Evolutionary conservation across 2,329 filamentous ascomycete genomes (phyloP).

Genomic region (Colletotrichum sp.): DNA sequence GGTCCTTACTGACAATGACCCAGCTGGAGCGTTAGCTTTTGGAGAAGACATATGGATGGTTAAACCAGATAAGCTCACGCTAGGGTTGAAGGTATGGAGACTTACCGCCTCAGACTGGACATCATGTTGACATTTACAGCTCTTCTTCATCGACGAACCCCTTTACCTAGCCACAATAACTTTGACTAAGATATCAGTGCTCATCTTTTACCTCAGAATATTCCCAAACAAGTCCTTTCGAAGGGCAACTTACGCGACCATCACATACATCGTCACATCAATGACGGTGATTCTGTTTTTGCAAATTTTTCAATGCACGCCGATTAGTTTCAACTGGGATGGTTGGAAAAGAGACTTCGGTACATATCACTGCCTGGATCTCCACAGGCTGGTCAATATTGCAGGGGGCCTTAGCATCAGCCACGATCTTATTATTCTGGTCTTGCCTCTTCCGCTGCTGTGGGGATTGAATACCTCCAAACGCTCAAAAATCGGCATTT

Average conservation of each 20-base stretch:
- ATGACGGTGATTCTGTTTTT: conserved; percentile 33
- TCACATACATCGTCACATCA: conserved; percentile 28
- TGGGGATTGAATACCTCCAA: conserved; percentile 30
- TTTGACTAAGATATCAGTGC: conserved; percentile 35
- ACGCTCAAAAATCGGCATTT: conserved; percentile 30
- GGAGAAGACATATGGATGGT: conserved; percentile 45
- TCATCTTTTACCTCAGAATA: conserved; percentile 37
- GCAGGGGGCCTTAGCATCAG: conserved; percentile 35
- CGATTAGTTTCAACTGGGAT: conserved; percentile 35
- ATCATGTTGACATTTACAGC: conserved; percentile 9
- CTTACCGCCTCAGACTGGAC: too few relatives aligned
- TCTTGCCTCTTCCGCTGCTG: conserved; percentile 38
- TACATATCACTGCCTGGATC: conserved; percentile 32
- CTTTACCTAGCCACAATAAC: conserved; percentile 35
- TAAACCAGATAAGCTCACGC: conserved; percentile 26
- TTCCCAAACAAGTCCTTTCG: conserved; percentile 34
- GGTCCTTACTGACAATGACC: neutral
- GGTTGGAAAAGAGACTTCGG: conserved; percentile 33
- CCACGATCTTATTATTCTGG: conserved; percentile 38
- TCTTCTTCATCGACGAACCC: conserved; percentile 32
- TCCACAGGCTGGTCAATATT: conserved; percentile 34
- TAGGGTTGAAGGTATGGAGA: conserved; percentile 32
- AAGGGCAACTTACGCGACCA: conserved; percentile 24
- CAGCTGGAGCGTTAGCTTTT: conserved; percentile 31
- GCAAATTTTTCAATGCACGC: conserved; percentile 40